Conservation (phyloP, 169 alveolate genomes). For the Plasmodium knowlesi region DNA sequence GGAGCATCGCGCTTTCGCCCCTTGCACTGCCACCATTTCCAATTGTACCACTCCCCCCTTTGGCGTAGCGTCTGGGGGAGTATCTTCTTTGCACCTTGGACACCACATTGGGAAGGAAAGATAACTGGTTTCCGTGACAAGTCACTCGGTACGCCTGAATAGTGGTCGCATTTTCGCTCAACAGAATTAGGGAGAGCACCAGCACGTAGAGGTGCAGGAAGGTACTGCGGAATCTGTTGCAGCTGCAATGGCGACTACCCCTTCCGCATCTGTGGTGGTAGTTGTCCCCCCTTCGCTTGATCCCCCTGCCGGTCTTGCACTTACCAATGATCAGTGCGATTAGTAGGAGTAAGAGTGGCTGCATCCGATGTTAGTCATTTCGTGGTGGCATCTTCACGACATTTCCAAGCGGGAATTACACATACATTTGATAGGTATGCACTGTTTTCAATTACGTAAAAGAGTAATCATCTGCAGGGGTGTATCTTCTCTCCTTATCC, state of each 20-base stretch:
- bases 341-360: background rate
- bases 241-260: background rate
- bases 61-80: background rate
- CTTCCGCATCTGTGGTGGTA: background rate
- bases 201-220: background rate
- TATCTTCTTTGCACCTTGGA: background rate
- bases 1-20: background rate
- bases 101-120: background rate
- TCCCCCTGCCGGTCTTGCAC: background rate
- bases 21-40: background rate
- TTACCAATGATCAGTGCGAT: background rate
- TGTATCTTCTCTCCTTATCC: background rate
- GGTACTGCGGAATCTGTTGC: background rate
- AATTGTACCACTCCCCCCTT: background rate
- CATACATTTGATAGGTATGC: background rate
- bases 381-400: background rate
- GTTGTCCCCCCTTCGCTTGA: background rate
- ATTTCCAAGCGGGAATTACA: background rate
- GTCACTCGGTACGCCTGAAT: background rate
- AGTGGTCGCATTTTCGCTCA: background rate
- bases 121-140: background rate
- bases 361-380: conserved; percentile 12
- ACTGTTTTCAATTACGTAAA: background rate
- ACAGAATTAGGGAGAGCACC: background rate
- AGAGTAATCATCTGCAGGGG: background rate